These are phyloP conservation scores for Cadophora luteo-olivacea DNA, from an alignment of 2,329 filamentous ascomycete species.

Conservation along the genomic window DNA sequence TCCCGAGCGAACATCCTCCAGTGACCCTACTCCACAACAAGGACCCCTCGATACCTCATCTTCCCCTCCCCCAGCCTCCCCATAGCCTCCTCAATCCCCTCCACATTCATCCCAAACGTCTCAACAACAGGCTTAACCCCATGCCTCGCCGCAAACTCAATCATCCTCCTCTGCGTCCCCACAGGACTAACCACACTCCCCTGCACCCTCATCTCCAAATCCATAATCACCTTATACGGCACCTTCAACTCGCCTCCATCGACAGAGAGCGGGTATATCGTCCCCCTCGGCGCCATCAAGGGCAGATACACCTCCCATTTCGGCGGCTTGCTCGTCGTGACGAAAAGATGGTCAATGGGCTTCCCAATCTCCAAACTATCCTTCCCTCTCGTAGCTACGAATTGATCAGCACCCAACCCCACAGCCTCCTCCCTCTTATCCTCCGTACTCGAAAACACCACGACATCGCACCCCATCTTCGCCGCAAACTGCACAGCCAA, in stretches of 20 bases:
- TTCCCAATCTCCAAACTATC: conserved; percentile 27
- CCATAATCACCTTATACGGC: conserved; percentile 40
- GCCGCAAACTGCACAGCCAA: conserved; percentile 65
- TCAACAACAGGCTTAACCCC: conserved; percentile 30
- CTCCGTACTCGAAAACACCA: conserved; percentile 63
- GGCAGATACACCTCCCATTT: conserved; percentile 45
- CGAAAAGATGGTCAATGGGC: conserved; percentile 33
- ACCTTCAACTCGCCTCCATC: conserved; percentile 61
- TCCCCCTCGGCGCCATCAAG: conserved; percentile 53
- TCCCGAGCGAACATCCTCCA: too few species aligned
- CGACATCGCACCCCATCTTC: conserved; percentile 64
- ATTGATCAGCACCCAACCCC: conserved; percentile 62
- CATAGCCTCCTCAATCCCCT: conserved; percentile 24
- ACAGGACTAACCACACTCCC: conserved; percentile 26
- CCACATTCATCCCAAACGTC: conserved; percentile 26
- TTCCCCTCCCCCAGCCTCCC: conserved; percentile 27
- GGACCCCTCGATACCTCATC: conserved; percentile 33
- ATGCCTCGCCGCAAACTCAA: conserved; percentile 31
- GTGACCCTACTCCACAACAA: conserved; percentile 21
- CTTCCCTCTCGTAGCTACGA: conserved; percentile 46
- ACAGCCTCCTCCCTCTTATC: conserved; percentile 63
- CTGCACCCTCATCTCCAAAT: neutral
- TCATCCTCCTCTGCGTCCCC: conserved; percentile 28
- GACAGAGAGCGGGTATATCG: conserved; percentile 57
- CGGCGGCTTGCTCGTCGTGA: conserved; percentile 41